Evolutionary conservation across 2,329 filamentous ascomycete species (phyloP), one percentile per base, ranked within the genome.

Genomic region (Neofusicoccum sp.): DNA sequence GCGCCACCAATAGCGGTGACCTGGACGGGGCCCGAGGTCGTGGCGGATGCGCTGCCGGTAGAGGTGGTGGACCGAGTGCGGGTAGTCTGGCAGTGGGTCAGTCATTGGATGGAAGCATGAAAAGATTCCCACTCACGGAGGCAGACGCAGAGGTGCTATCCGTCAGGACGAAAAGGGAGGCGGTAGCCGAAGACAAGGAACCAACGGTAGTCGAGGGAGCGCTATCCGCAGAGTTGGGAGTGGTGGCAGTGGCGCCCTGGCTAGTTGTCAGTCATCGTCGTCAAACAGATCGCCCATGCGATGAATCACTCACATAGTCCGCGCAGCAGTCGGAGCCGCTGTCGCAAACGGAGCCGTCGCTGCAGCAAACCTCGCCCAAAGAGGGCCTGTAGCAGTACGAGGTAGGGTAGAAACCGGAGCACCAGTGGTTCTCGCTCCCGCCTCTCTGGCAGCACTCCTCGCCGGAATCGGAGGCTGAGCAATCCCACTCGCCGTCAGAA

Each of bases 321-420:
- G 36, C 20, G 28, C 56, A 58, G 56, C 56, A 58, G 16, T 48
- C 56, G 16, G 28, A 24, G 4, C 56, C 41, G 20, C 41, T 20
- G 20, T n/a, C 20, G 56, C 56, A 58, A 4, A 38, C n/a, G 24
- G 8, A 36, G 11, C 40, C 48, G 40, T 54, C 58, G 30, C n/a
- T 44, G 40, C 58, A 61, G 58, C 58, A 61, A 14, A 61, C 58
- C 43, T 61, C 58, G 28, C 58, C 58, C 20, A 31, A 28, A 4
- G n/a, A 38, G 48, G 58, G 58, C 5, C 48, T 38, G 30, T 56
- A 61, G 58, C 58, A 61, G 38, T 48, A 45, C 38, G 44, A 54
- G 7, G 48, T 54, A 14, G 58, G 58, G 26, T 41, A 49, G 34
- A 33, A 40, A 34, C 57, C 57, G 44, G 20, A 48, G 57, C 57